Evolutionary conservation across 1,139 yeast species (phyloP).

Genomic region (Lizanozyma gosingica): DNA sequence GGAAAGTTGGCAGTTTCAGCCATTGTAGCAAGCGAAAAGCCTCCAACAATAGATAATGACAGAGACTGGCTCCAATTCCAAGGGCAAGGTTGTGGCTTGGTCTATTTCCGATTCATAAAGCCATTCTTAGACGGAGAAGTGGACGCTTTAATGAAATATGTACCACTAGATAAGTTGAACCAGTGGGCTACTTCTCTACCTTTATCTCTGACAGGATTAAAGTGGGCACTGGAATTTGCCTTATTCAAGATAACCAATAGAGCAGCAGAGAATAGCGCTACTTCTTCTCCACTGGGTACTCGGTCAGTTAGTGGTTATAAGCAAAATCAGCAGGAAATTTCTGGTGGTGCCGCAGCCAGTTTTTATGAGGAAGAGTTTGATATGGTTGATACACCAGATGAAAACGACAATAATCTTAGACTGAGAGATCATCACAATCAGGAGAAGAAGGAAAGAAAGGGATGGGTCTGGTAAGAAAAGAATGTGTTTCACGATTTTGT

Average conservation of each 20-base stretch:
- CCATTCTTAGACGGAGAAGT: conserved; percentile 23
- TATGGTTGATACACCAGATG: conserved; percentile 18
- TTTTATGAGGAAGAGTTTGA: conserved; percentile 23
- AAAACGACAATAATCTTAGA: neutral
- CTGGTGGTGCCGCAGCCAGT: conserved; percentile 2
- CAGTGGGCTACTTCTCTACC: neutral
- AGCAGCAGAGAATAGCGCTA: neutral
- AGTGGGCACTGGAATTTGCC: neutral
- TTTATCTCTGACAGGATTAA: neutral
- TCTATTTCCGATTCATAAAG: conserved; percentile 23
- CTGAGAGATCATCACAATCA: neutral
- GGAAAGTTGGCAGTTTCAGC: conserved; percentile 2
- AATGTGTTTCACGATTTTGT: no score
- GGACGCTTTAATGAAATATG: neutral
- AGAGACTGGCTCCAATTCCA: conserved; percentile 20
- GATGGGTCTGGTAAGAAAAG: neutral
- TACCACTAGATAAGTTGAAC: neutral
- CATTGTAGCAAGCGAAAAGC: conserved; percentile 3
- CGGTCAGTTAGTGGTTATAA: no score
- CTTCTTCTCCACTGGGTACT: no score
- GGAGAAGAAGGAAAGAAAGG: neutral
- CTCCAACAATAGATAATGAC: conserved; percentile 7
- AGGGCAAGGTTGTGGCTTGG: conserved; percentile 27
- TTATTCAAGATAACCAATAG: neutral
- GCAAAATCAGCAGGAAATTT: no score